Evolutionary conservation across 495 filamentous ascomycete genomes (phyloP).

Genomic region (Neurospora sp.): DNA sequence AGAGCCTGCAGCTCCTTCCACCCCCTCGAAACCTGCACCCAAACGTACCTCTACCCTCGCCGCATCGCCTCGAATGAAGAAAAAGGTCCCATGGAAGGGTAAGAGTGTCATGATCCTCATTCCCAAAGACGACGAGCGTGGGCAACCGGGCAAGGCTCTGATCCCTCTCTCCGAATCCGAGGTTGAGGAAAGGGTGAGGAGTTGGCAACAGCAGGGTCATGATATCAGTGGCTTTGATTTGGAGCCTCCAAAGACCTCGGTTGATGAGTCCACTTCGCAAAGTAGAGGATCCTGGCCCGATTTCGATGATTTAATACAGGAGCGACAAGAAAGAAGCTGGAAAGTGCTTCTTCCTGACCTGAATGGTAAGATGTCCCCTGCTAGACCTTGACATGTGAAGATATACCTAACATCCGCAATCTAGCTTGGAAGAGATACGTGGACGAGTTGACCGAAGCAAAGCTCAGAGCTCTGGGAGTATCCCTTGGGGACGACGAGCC

Average conservation of each 20-base stretch:
- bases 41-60: conserved; percentile 16
- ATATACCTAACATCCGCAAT: conserved; percentile 13
- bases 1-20: conserved; percentile 33
- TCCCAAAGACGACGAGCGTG: conserved; percentile 58
- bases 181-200: conserved; percentile 52
- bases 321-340: conserved; percentile 42
- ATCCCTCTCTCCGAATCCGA: conserved; percentile 51
- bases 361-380: conserved; percentile 27
- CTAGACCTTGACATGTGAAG: not conserved
- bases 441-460: conserved; percentile 71
- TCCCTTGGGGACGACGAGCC: conserved; percentile 63
- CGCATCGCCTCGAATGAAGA: conserved; percentile 38
- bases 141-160: conserved; percentile 46
- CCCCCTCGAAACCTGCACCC: conserved; percentile 20
- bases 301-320: conserved; percentile 44
- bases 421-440: conserved; percentile 79
- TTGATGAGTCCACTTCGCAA: conserved; percentile 28
- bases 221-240: conserved; percentile 63
- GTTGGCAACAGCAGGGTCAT: conserved; percentile 70
- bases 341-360: conserved; percentile 68
- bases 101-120: conserved; percentile 65
- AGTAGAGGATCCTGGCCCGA: conserved; percentile 69
- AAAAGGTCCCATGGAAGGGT: conserved; percentile 56
- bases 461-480: conserved; percentile 82
- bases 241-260: conserved; percentile 17